Base-by-base conservation (phyloP, 2,329 filamentous ascomycete species). In the Sarocladium oryzae region DNA sequence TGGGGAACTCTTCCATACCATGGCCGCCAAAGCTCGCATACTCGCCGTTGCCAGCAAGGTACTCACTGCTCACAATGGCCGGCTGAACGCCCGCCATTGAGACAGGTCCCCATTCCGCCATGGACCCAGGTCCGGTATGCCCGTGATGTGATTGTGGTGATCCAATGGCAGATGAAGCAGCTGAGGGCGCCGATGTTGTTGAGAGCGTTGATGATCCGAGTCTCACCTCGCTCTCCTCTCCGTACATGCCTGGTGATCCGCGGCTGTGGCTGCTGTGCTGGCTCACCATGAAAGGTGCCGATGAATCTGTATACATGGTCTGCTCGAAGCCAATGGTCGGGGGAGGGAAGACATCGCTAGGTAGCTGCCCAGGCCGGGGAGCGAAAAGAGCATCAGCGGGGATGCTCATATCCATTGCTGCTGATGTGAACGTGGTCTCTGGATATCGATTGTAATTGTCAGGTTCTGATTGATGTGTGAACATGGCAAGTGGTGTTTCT, bases 151-250 rank as follows among this genome's bases (percentile, higher is more conserved):
- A 84, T 59, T 82, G 79, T 23, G 84, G 84, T 20, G 84, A 88
- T 52, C 82, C 82, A 55, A 84, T 78, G 51, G 79, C 81, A 8
- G 84, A 87, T 1, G 84, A 86, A 50, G 79, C 81, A 9, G 84
- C 87, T 1, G 84, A 86, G 50, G 72, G 79, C 52, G 68, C 83
- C 53, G 80, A 85, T 21, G 74, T 75, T 54, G 77, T 82, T 54
- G 76, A 89, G 55, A 77, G 74, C 61, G 75, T 81, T 49, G 76
- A 85, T 26, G 75, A 79, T 15, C 76, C 73, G 21, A 77, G 61
- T 53, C 69, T 67, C 61, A 76, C 63, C 18, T 80, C 76, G 54
- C 66, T 62, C 50, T 81, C 78, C 37, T 81, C 78, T 18, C 66
- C 60, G 57, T 75, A 79, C 56, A 73, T 66, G 53, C 68, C 65